Evolutionary conservation across 164 flowering plant species (phyloP), one percentile per base, ranked within the genome.

Genomic region (Kingdonia uniflora): DNA sequence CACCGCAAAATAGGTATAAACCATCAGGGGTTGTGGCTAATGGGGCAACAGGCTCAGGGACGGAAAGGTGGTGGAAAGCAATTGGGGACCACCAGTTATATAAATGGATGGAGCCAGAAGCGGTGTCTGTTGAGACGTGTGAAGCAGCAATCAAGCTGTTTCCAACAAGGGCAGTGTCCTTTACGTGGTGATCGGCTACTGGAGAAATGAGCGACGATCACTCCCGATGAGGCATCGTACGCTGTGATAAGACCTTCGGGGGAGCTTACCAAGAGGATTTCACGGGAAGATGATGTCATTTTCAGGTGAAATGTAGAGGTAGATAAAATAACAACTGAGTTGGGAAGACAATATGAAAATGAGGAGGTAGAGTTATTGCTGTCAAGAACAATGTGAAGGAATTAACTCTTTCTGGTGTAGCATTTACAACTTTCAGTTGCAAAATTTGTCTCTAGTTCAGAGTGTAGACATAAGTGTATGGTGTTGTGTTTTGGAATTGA

Each of bases 1-100:
- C 81, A 0, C 84, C 84, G 6, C 77, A 71, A 22, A 80, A 77
- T 46, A 80, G 65, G 47, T 52, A 73, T 0, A 16, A 46, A 19
- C 85, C 78, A 24, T 80, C 78, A 0, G 52, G 37, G 1, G 76
- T 67, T 56, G 74, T 67, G 0, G 60, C 53, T 6, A 80, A 37
- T 23, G 81, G 81, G 2, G 76, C 80, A 1, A 73, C 78, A 11
- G 80, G 80, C 55, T 77, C 85, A 2, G 80, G 81, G 40, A 69
- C 14, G n/a, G 75, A 58, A 11, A 77, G 56, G 45, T 69, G 59
- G 42, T 42, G 40, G 49, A 38, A 49, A 11, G 70, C 50, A 19
- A 46, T 37, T 0, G 70, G 54, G 11, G 70, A 66, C 63, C 70
- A 61, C 66, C 66, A 66, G 35, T 61, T 57, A 24, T 57, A 61